These are phyloP conservation scores for Cyberlindnera xylosilytica DNA, from an alignment of 805 yeast species.

Conservation along the genomic window DNA sequence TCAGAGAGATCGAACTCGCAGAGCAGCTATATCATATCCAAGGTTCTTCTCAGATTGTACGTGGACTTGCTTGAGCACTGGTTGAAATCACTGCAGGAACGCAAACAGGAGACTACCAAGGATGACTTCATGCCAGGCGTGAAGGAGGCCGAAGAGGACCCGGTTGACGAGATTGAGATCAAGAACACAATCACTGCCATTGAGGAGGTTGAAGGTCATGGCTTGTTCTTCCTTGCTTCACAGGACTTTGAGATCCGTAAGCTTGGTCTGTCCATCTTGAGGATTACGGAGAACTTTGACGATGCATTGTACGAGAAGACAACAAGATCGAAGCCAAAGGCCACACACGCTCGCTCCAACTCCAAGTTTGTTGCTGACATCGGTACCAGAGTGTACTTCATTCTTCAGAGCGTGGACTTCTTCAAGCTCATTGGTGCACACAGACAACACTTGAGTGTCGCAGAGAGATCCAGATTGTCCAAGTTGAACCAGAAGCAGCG, in stretches of 20 bases:
- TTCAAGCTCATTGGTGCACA: conserved; percentile 53
- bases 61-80: conserved; percentile 80
- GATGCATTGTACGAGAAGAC: conserved; percentile 64
- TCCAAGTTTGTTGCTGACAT: conserved; percentile 74
- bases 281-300: conserved; percentile 84
- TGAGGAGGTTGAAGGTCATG: conserved; percentile 96
- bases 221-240: conserved; percentile 84
- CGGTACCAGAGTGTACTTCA: conserved; percentile 73
- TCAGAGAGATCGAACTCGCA: conserved; percentile 68
- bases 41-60: conserved; percentile 64
- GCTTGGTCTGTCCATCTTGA: conserved; percentile 70
- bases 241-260: conserved; percentile 76
- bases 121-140: conserved; percentile 14
- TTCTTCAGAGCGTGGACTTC: conserved; percentile 69
- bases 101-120: conserved; percentile 18
- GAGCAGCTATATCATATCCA: conserved; percentile 55
- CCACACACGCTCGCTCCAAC: conserved; percentile 48
- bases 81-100: conserved; percentile 60
- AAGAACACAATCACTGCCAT: conserved; percentile 78
- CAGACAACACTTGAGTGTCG: conserved; percentile 53
- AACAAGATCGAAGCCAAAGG: conserved; percentile 19
- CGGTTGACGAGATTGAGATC: conserved; percentile 68
- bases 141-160: conserved; percentile 20
- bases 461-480: conserved; percentile 71
- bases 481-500: conserved; percentile 56